Conservation (phyloP, 2,329 filamentous ascomycete genomes). For the Colletotrichum plurivorum region DNA sequence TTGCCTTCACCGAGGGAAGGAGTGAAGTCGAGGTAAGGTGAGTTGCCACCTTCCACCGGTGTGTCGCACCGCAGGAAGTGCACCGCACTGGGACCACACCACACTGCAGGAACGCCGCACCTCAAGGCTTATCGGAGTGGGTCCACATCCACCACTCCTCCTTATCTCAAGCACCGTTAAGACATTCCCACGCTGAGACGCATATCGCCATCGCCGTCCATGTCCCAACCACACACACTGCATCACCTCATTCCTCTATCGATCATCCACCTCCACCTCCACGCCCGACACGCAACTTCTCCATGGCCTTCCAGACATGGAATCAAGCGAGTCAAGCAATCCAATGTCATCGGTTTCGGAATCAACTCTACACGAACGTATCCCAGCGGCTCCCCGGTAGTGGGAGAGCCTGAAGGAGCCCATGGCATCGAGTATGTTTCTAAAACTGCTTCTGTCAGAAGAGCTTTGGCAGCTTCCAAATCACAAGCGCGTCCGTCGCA, state of each 20-base stretch:
- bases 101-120: too few relatives aligned
- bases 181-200: conserved; percentile 13
- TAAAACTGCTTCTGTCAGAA: conserved; percentile 41
- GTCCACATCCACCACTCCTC: neutral
- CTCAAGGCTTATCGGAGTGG: neutral
- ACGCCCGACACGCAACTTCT: neutral
- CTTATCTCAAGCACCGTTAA: conserved; percentile 9
- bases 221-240: too few relatives aligned
- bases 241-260: neutral
- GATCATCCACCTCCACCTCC: neutral
- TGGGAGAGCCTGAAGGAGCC: neutral
- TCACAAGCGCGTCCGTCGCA: conserved; percentile 32
- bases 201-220: conserved; percentile 2
- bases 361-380: conserved; percentile 6
- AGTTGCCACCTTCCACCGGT: neutral
- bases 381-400: conserved; percentile 2
- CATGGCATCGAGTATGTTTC: conserved; percentile 25
- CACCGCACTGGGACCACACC: neutral
- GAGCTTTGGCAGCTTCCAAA: conserved; percentile 40
- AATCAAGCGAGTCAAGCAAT: conserved; percentile 14
- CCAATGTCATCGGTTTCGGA: conserved; percentile 15
- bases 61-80: neutral
- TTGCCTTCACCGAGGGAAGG: conserved; percentile 12
- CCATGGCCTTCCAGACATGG: neutral
- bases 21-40: conserved; percentile 16